phyloP scores from a whole-genome alignment of 306 rosid species.

The Calophaca sinica region DNA sequence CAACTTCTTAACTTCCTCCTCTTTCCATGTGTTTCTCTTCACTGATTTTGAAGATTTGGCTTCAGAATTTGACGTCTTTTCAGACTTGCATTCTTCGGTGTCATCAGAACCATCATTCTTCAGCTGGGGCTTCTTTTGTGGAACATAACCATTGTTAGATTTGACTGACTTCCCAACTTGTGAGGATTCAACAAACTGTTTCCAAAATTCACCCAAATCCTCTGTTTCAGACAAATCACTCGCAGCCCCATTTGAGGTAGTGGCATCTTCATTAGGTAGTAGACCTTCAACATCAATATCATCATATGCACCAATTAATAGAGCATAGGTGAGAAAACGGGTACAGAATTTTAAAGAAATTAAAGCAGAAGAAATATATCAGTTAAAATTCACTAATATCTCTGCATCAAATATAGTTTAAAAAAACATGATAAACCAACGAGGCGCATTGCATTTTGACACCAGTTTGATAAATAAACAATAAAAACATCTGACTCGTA shows the following conservation, averaged over 20 bases:
- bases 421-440: neutral
- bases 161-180: conserved; percentile 51
- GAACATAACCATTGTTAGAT: conserved; percentile 53
- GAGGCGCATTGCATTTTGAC: conserved; percentile 12
- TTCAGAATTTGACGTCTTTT: conserved; percentile 45
- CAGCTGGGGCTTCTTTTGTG: conserved; percentile 41
- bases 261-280: conserved; percentile 58
- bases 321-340: conserved; percentile 10
- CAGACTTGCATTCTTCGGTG: conserved; percentile 38
- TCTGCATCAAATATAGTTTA: conserved; percentile 16
- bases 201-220: conserved; percentile 61
- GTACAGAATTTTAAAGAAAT: neutral
- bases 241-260: conserved; percentile 49
- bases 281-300: conserved; percentile 48
- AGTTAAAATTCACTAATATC: conserved; percentile 12
- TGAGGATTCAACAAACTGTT: conserved; percentile 47
- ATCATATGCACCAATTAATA: conserved; percentile 49
- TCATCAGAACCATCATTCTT: conserved; percentile 52
- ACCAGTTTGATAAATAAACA: neutral
- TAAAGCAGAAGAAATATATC: conserved; percentile 17
- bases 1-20: conserved; percentile 80
- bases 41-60: conserved; percentile 55
- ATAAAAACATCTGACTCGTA: conserved; percentile 1
- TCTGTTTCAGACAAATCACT: conserved; percentile 38
- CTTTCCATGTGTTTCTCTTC: conserved; percentile 81